phyloP scores from a whole-genome alignment of 1,139 yeast species.

The Sugiyamaella neomexicana region DNA sequence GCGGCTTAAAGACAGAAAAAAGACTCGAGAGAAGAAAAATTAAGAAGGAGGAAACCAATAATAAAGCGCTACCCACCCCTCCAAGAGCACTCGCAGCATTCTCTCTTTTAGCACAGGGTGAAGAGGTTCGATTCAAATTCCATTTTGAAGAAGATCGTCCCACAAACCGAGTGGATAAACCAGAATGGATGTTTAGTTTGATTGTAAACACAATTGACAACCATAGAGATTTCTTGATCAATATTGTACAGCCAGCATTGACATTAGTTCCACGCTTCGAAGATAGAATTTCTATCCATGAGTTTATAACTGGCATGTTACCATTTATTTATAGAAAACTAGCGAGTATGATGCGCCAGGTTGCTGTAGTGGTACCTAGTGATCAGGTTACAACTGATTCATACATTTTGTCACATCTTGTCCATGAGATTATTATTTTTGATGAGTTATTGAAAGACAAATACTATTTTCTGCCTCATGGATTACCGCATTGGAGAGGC shows the following conservation, averaged over 20 bases:
- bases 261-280: slow-evolving; percentile 34
- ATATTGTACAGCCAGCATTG: slow-evolving; percentile 40
- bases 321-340: slow-evolving; percentile 55
- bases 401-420: slow-evolving; percentile 57
- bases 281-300: slow-evolving; percentile 44
- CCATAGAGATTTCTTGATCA: slow-evolving; percentile 45
- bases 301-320: slow-evolving; percentile 57
- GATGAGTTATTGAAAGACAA: slow-evolving; percentile 55
- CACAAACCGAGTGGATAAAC: slow-evolving; percentile 70
- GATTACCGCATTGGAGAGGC: slow-evolving; percentile 54
- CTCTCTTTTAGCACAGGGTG: slow-evolving; percentile 55
- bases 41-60: neutral
- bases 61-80: slow-evolving; percentile 28
- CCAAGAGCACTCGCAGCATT: slow-evolving; percentile 61
- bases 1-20: slow-evolving; percentile 23
- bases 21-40: neutral
- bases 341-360: slow-evolving; percentile 38
- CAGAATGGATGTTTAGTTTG: slow-evolving; percentile 75
- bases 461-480: slow-evolving; percentile 58
- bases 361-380: slow-evolving; percentile 39
- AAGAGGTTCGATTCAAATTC: slow-evolving; percentile 63
- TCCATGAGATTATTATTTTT: slow-evolving; percentile 59
- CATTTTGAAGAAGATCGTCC: slow-evolving; percentile 66
- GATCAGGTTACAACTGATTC: slow-evolving; percentile 35
- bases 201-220: slow-evolving; percentile 53